Evolutionary conservation across 1,284 basidiomycete species (phyloP), one percentile per base, ranked within the genome.

Genomic region (Phylloporus gajari): DNA sequence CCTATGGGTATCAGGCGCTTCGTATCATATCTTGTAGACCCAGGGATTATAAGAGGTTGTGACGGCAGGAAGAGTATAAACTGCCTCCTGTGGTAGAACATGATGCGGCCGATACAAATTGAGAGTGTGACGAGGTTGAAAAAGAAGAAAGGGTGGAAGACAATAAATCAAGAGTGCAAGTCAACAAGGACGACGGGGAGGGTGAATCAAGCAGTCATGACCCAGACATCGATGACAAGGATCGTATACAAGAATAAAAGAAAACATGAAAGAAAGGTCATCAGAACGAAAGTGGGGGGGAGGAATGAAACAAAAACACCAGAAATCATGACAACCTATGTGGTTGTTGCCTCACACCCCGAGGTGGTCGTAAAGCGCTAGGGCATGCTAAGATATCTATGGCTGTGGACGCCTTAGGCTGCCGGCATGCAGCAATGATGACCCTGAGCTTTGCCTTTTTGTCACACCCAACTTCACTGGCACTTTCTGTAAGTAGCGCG

Each of bases 11-110:
- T 3, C 40, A 60, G n/a, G 61, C 30, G 19, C 15, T n/a, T 61
- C 2, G 42, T 23, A 63, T 81, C 25, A 81, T 78, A n/a, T 23
- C 60, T 53, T 48, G 65, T 48, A 27, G 71, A 35, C 25, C 42
- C 3, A 17, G 64, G 27, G 68, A 25, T 19, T 42, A 44, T 62
- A 27, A 27, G 69, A 48, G 42, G 21, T 15, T 48, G 63, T 69
- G 38, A 51, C 30, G 35, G 19, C n/a, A n/a, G n/a, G 68, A 17
- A 2, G n/a, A 61, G 48, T 32, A 35, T 21, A 51, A 15, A 30
- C 25, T 21, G 48, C 58, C 25, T 51, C 48, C 67, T 67, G 65
- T 25, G 21, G 67, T 25, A 51, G 27, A 51, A 59, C 38, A 46
- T 8, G 58, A 51, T 51, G 53, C 19, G 4, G 17, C 5, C 44